phyloP scores from a whole-genome alignment of 2,329 filamentous ascomycete species.

The Xylaria sp. region DNA sequence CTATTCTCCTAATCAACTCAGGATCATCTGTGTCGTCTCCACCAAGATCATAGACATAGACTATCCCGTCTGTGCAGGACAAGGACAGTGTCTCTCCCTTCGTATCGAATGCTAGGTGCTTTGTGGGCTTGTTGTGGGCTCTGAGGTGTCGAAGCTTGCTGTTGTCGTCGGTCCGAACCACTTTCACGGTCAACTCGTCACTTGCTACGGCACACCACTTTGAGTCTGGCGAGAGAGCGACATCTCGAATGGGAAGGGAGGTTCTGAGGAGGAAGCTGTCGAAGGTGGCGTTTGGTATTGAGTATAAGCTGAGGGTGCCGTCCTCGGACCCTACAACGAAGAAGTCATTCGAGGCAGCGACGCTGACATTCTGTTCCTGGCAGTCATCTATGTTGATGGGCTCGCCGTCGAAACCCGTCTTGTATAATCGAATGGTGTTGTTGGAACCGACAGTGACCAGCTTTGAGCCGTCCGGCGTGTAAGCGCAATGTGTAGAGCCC shows the following conservation, averaged over 20 bases:
- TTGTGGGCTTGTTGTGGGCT: constrained; percentile 87
- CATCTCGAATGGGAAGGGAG: constrained; percentile 85
- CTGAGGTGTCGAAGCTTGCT: constrained; percentile 79
- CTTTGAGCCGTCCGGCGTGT: constrained; percentile 87
- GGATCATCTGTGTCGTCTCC: constrained; percentile 73
- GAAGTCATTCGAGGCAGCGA: constrained; percentile 80
- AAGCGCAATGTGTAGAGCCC: constrained; percentile 86
- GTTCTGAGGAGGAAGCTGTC: constrained; percentile 85
- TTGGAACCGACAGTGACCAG: constrained; percentile 93
- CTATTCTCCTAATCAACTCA: constrained; percentile 82
- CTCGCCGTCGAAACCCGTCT: constrained; percentile 90
- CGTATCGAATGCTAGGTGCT: constrained; percentile 89
- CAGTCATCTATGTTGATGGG: constrained; percentile 92
- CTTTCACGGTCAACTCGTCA: constrained; percentile 90
- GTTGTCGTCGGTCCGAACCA: constrained; percentile 85
- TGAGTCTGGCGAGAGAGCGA: constrained; percentile 82
- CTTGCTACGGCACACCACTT: constrained; percentile 96
- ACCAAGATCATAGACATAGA: constrained; percentile 86
- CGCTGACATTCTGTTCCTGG: constrained; percentile 83
- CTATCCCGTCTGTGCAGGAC: constrained; percentile 86
- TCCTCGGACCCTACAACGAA: constrained; percentile 94
- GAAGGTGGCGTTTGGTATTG: constrained; percentile 77
- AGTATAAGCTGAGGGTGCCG: constrained; percentile 94
- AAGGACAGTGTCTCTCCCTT: constrained; percentile 79
- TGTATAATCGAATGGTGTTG: constrained; percentile 92